Evolutionary conservation across 768 basidiomycete species (phyloP), one percentile per base, ranked within the genome.

Genomic region (Aureoboletus auriporus): DNA sequence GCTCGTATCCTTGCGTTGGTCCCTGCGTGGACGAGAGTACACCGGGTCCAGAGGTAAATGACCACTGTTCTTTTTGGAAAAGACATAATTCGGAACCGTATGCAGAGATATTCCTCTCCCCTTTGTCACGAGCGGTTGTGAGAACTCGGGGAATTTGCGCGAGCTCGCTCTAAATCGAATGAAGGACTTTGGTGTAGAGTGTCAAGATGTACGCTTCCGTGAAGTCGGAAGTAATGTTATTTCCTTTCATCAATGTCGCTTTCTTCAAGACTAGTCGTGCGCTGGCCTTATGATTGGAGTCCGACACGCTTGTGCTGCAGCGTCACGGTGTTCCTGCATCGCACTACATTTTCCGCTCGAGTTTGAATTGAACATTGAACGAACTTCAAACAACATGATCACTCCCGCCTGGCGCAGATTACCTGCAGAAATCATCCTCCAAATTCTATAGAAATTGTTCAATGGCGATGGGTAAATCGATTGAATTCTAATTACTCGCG

Each of bases 161-260:
- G 96, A 99, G 69, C 75, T 99, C 36, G 95, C 96, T 36, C 74
- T 98, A 29, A 94, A 93, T 56, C 83, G 96, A 31, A 95, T 99
- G 94, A 97, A 95, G 70, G 96, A 99, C 65, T 96, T 99, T 69
- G 96, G 96, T 12, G 91, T 89, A 28, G 92, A 93, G 54, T 99
- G 96, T 66, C 82, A 96, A 49, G 96, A 98, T 67, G 95, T 99
- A 34, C 82, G 96, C 47, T 97, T 89, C 72, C 86, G 96, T 40
- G 96, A 99, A 78, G 96, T 99, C 49, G 96, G 96, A 39, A 93
- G 93, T 70, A 62, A 86, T 78, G 13, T 11, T 26, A 34, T 30
- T 39, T 9, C 16, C n/a, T 28, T 6, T 35, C 7, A 13, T 39
- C 11, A 8, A 8, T 39, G 33, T 23, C 2, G 20, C 20, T 23